Evolutionary conservation across 73 alveolate species (phyloP).

Genomic region (Paramecium caudatum): DNA sequence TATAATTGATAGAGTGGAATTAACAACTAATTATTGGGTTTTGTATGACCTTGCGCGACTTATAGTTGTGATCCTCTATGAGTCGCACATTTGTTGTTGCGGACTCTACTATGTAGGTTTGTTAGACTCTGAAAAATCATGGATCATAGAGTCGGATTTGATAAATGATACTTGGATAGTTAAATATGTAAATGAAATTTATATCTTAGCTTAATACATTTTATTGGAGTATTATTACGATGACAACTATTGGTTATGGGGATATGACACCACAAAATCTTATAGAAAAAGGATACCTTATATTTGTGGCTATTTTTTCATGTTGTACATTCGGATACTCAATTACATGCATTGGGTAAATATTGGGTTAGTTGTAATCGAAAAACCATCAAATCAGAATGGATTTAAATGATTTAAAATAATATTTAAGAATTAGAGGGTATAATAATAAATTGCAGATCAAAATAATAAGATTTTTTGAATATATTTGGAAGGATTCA

Average conservation of each 20-base stretch:
- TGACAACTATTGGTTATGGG: constrained; percentile 77
- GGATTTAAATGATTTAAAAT: constrained; percentile 35
- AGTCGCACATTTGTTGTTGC: constrained; percentile 49
- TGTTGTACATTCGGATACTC: constrained; percentile 74
- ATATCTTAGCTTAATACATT: constrained; percentile 23
- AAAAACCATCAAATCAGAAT: background rate
- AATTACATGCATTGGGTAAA: constrained; percentile 52
- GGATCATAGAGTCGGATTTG: background rate
- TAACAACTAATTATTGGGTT: constrained; percentile 13
- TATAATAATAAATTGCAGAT: constrained; percentile 23
- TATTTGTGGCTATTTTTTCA: constrained; percentile 68
- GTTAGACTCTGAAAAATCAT: background rate
- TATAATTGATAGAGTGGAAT: constrained; percentile 43
- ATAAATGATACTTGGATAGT: constrained; percentile 24
- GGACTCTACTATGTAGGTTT: constrained; percentile 41
- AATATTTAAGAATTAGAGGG: constrained; percentile 61
- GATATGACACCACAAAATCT: constrained; percentile 65
- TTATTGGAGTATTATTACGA: constrained; percentile 71
- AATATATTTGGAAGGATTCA: constrained; percentile 39
- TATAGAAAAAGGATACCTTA: constrained; percentile 19
- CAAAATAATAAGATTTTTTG: constrained; percentile 28
- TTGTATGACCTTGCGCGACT: constrained; percentile 9
- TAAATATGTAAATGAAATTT: background rate
- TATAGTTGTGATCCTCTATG: background rate
- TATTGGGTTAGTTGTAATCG: background rate